Evolutionary conservation across 2,329 filamentous ascomycete genomes (phyloP), one percentile per base, ranked within the genome.

Genomic region (Curvularia eragrostidis): DNA sequence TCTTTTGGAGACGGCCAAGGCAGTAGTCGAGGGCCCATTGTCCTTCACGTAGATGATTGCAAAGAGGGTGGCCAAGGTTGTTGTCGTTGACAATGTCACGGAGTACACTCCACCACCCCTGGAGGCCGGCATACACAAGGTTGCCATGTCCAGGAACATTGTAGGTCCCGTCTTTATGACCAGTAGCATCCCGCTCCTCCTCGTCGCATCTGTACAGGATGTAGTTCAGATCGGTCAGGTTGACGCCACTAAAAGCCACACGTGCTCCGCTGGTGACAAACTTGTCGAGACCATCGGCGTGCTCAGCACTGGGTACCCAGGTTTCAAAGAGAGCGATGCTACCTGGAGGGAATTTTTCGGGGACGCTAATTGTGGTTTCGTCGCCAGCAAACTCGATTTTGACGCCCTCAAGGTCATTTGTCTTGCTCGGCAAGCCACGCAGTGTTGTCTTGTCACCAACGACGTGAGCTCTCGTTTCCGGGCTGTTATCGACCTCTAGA

Each of bases 51-150:
- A 99, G 85, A 71, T 99, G 94, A 70, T 97, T 89, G 76, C 94
- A 98, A 10, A 99, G 84, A 0, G 95, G 91, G 73, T 99, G 95
- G 0, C 91, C 95, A 8, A 99, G 85, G 72, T 98, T 88, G 75
- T 99, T 99, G 63, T 95, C 88, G 49, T 84, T 85, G 67, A 98
- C 91, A 61, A 99, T 89, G 56, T 90, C 84, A 67, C 92, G 89
- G 41, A 99, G 80, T 0, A 97, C 82, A 74, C 93, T 97, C 93
- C 94, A 97, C 94, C 95, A 99, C 36, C 96, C 96, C 76, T 99
- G 95, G n/a, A 99, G 83, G 59, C 95, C 95, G 59, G 94, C 94
- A 76, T 98, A 99, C 2, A 97, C 91, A 41, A 97, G 84, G 58
- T 90, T 87, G 2, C 93, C 94, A 71, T 93, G 83, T 1, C 89